Evolutionary conservation across 148 eudicot genomes (phyloP).

Genomic region (Nyssa sinensis): DNA sequence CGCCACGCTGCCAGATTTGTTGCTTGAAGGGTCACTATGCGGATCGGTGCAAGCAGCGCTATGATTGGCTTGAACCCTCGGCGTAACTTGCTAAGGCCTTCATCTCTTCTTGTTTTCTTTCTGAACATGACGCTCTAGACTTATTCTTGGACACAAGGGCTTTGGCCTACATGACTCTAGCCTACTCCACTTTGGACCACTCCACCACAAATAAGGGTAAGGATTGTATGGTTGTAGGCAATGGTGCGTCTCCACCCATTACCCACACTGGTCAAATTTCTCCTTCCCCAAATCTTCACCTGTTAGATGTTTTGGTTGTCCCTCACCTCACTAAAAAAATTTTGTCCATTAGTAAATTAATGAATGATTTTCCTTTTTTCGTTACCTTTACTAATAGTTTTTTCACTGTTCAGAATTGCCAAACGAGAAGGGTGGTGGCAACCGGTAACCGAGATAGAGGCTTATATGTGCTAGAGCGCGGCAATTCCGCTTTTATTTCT

Average conservation of each 20-base stretch:
- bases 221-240: background rate
- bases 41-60: background rate
- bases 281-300: background rate
- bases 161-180: too few species aligned
- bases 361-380: too few species aligned
- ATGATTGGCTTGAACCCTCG: background rate
- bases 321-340: conserved; percentile 8
- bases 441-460: too few species aligned
- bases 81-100: background rate
- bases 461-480: too few species aligned
- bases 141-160: background rate
- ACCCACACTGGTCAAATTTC: background rate
- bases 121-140: background rate
- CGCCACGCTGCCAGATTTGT: background rate
- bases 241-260: conserved; percentile 9
- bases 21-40: background rate
- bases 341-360: too few species aligned
- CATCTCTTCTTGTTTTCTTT: background rate
- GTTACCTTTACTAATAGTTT: too few species aligned
- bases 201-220: background rate
- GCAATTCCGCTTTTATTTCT: too few species aligned
- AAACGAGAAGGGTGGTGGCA: too few species aligned
- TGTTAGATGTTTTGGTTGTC: too few species aligned
- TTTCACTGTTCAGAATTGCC: too few species aligned
- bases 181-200: background rate